These are phyloP conservation scores for Medicago arabica DNA, from an alignment of 306 rosid genomes.

Conservation along the genomic window DNA sequence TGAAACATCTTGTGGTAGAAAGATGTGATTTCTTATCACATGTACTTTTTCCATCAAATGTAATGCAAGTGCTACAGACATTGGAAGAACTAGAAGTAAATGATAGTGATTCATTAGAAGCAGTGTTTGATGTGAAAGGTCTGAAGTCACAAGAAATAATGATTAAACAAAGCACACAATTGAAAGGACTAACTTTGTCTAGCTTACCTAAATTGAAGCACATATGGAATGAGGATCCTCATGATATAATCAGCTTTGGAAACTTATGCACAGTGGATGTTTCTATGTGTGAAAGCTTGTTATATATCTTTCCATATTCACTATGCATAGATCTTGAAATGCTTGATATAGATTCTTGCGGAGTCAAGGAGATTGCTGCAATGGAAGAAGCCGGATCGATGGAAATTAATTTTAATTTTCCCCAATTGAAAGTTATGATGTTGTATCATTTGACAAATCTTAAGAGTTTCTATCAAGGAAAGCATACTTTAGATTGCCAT, in stretches of 20 bases:
- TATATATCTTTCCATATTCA: neutral
- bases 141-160: too few species aligned
- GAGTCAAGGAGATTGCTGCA: slow-evolving; percentile 2
- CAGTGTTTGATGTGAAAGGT: slow-evolving; percentile 16
- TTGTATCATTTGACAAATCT: neutral
- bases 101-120: slow-evolving; percentile 23
- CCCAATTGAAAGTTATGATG: neutral
- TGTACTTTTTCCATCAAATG: too few species aligned
- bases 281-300: neutral
- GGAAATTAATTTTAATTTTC: neutral
- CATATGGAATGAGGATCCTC: slow-evolving; percentile 3
- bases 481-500: slow-evolving; percentile 8
- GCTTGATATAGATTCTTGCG: neutral
- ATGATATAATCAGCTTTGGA: slow-evolving; percentile 14
- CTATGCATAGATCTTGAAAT: neutral
- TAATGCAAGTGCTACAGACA: neutral
- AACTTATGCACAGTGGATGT: neutral
- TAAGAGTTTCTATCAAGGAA: neutral
- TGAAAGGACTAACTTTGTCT: neutral
- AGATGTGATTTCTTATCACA: too few species aligned
- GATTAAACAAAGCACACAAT: neutral
- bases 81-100: slow-evolving; percentile 8
- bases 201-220: neutral
- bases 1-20: too few species aligned
- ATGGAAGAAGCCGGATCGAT: neutral